Percentiles rank a stretch among this genome's conserved stretches.
Conservation (phyloP, 495 filamentous ascomycete genomes). For the Saxispiralis lemnorum region DNA sequence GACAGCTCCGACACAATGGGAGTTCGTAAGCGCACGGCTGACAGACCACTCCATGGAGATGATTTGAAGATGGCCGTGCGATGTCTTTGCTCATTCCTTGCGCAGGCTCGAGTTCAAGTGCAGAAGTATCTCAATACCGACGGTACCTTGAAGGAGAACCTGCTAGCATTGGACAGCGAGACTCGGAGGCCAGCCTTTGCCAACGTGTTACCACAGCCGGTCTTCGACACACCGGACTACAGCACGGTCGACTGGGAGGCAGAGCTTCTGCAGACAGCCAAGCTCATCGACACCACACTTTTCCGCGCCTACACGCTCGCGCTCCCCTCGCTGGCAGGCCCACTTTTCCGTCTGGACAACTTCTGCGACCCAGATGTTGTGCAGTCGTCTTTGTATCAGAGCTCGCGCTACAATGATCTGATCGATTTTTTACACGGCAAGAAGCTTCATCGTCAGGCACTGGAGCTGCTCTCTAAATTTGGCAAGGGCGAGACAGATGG, state of each 20-base stretch:
- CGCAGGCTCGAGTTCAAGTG: slow-evolving; percentile 61
- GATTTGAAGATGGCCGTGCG: slow-evolving; percentile 64
- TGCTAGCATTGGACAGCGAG: slow-evolving; percentile 30
- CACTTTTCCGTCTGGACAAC: slow-evolving; percentile 88
- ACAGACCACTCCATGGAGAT: slow-evolving; percentile 48
- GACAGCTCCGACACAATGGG: slow-evolving; percentile 32
- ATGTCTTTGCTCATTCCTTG: slow-evolving; percentile 70
- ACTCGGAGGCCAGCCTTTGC: slow-evolving; percentile 26
- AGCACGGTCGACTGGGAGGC: slow-evolving; percentile 46
- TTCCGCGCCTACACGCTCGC: slow-evolving; percentile 89
- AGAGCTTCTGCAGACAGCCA: slow-evolving; percentile 55
- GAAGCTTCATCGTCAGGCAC: slow-evolving; percentile 72
- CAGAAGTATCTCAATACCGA: slow-evolving; percentile 64
- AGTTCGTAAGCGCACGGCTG: slow-evolving; percentile 16
- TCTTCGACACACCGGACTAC: slow-evolving; percentile 17
- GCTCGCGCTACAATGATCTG: slow-evolving; percentile 75
- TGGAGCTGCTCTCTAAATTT: slow-evolving; percentile 68
- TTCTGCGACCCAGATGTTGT: slow-evolving; percentile 94
- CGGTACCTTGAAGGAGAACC: slow-evolving; percentile 47
- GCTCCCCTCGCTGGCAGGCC: slow-evolving; percentile 64
- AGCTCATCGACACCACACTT: slow-evolving; percentile 75
- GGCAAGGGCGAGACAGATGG: slow-evolving; percentile 49
- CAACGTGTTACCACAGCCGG: slow-evolving; percentile 22
- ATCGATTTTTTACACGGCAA: slow-evolving; percentile 96
- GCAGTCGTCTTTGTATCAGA: slow-evolving; percentile 76